Evolutionary conservation across 2,329 filamentous ascomycete genomes (phyloP).

Genomic region (Arthrobotrys musiformis): DNA sequence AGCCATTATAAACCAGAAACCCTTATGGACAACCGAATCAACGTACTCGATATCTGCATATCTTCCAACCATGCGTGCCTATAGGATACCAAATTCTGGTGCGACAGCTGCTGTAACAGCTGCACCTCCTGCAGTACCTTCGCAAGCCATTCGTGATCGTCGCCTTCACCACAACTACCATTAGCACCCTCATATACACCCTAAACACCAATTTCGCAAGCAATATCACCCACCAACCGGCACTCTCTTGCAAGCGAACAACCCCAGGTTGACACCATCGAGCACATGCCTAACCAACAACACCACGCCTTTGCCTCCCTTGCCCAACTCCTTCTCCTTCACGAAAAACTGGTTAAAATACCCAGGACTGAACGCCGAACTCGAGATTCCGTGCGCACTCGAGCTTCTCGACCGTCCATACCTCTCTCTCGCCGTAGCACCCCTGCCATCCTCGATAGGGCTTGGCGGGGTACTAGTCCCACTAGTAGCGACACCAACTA

Average conservation of each 20-base stretch:
- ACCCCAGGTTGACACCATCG: constrained; percentile 85
- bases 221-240: constrained; percentile 72
- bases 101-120: constrained; percentile 87
- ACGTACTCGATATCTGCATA: constrained; percentile 74
- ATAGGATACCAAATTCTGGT: constrained; percentile 95
- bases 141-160: constrained; percentile 94
- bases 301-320: constrained; percentile 93
- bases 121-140: constrained; percentile 95
- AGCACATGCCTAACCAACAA: constrained; percentile 92
- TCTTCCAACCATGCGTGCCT: constrained; percentile 97
- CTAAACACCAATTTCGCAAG: background rate
- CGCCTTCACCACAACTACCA: constrained; percentile 64
- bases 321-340: constrained; percentile 84
- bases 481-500: constrained; percentile 61
- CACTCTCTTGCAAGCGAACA: constrained; percentile 96
- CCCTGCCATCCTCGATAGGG: constrained; percentile 3
- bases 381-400: constrained; percentile 73
- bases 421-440: constrained; percentile 65
- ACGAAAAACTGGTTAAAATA: constrained; percentile 96
- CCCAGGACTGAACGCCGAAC: constrained; percentile 86
- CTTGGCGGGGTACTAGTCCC: constrained; percentile 57
- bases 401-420: constrained; percentile 63
- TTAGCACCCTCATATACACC: background rate
- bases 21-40: background rate
- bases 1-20: constrained; percentile 27